Evolutionary conservation across 306 rosid genomes (phyloP).

Genomic region (Vachellia pachyceras): DNA sequence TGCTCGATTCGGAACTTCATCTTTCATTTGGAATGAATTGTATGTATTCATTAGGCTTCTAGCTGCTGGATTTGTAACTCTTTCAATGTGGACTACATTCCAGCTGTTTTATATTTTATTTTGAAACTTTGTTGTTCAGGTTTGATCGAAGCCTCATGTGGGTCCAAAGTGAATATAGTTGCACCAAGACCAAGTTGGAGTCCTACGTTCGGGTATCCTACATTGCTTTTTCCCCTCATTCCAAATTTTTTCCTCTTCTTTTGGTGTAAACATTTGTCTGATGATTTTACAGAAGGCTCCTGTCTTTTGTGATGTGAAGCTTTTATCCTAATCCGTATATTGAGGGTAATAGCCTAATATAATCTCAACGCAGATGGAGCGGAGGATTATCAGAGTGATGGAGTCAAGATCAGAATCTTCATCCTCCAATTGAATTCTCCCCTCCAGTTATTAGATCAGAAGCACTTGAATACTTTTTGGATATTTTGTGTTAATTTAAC

Average conservation of each 20-base stretch:
- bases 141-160: constrained; percentile 41
- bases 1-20: not conserved
- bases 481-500: not conserved
- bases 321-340: constrained; percentile 11
- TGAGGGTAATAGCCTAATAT: not conserved
- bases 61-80: not conserved
- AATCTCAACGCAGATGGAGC: constrained; percentile 56
- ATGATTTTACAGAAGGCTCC: not conserved
- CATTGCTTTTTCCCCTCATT: not conserved
- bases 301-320: not conserved
- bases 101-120: not conserved
- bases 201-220: constrained; percentile 50
- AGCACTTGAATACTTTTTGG: not conserved
- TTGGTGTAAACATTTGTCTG: not conserved
- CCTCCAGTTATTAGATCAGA: not conserved
- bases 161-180: constrained; percentile 48
- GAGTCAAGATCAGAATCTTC: constrained; percentile 23
- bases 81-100: not conserved
- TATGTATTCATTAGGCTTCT: too few species aligned
- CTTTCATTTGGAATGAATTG: not conserved
- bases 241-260: too few species aligned
- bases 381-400: constrained; percentile 45
- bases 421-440: constrained; percentile 15
- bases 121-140: constrained; percentile 44
- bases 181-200: constrained; percentile 53